Percentiles rank a stretch among this genome's conserved stretches.
Conservation (phyloP, 2,329 filamentous ascomycete genomes). For the Coniochaeta sp. region DNA sequence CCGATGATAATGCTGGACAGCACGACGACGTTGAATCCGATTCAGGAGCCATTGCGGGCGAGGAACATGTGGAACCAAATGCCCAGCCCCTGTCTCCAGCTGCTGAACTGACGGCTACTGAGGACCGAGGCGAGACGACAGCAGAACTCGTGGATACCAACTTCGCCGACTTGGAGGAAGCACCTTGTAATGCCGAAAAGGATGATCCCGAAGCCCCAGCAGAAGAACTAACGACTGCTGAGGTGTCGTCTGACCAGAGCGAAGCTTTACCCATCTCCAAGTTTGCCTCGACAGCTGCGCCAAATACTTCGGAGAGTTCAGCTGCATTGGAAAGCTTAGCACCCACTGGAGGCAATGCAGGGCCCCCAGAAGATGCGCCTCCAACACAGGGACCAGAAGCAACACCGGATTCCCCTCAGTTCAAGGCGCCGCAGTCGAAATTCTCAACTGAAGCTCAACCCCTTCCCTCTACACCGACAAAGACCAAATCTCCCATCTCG, state of each 20-base stretch:
- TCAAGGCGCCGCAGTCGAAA: conserved; percentile 31
- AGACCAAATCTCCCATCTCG: not conserved
- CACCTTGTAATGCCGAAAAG: not conserved
- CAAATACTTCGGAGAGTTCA: conserved; percentile 7
- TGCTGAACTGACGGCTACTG: not conserved
- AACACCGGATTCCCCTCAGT: conserved; percentile 13
- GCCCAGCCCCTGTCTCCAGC: not conserved
- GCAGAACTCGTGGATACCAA: conserved; percentile 1
- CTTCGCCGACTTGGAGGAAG: not conserved
- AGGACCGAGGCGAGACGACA: conserved; percentile 5
- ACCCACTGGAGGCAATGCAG: conserved; percentile 1
- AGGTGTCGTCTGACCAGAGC: not conserved
- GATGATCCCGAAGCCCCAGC: not conserved
- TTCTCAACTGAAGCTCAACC: conserved; percentile 32
- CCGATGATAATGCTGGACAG: conserved; percentile 3
- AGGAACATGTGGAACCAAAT: not conserved
- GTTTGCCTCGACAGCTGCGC: conserved; percentile 13
- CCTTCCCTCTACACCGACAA: conserved; percentile 15
- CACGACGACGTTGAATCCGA: not conserved
- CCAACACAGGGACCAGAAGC: conserved; percentile 4
- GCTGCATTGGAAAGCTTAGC: not conserved
- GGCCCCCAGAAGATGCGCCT: not conserved
- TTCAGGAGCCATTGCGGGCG: not conserved
- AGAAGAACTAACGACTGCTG: conserved; percentile 3
- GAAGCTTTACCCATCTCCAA: conserved; percentile 16